Base-by-base conservation (phyloP, 176 grass and related monocot genomes). In the Aegilops longissima region DNA sequence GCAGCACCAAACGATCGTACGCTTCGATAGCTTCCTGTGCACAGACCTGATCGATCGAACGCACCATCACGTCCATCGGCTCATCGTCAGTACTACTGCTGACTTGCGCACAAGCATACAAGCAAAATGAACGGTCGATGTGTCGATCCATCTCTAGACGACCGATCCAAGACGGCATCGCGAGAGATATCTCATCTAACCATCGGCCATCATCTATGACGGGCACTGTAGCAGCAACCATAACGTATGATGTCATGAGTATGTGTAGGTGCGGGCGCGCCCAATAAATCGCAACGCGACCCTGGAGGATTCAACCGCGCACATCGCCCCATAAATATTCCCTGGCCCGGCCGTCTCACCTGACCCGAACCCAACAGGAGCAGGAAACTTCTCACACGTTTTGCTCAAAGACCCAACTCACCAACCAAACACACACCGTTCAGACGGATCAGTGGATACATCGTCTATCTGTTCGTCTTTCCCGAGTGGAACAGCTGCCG, bases 281-380 rank as follows among this genome's bases (percentile, higher is more conserved):
- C 5, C 23, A 25, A 74, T 27, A 25, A 73, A 87, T 87, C 11
- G 25, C 18, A 2, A n/a, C 3, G 76, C 76, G 31, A 58, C n/a
- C 30, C 18, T 3, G 44, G 23, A 4, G 49, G 49, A 20, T 47
- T 74, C 71, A 73, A 27, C 23, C n/a, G 12, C 23, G 40, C 40
- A 27, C 77, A 80, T 65, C 68, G 13, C 5, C 85, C 78, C 14
- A 61, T 27, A 72, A 87, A 70, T 82, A 47, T 36, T 54, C 65
- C 29, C 51, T 7, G 51, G 16, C 16, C 51, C 18, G 36, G 36
- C 6, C 36, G 64, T 34, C 59, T 77, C 39, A 64, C 66, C 4
- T 62, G 25, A 64, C 66, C 4, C 34, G 20, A 52, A 8, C 18
- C 14, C 44, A 12, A 12, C 3, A 9, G 14, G 35, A 6, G 77